Evolutionary conservation across 2,329 filamentous ascomycete species (phyloP).

Genomic region (Xylariaceae sp.): DNA sequence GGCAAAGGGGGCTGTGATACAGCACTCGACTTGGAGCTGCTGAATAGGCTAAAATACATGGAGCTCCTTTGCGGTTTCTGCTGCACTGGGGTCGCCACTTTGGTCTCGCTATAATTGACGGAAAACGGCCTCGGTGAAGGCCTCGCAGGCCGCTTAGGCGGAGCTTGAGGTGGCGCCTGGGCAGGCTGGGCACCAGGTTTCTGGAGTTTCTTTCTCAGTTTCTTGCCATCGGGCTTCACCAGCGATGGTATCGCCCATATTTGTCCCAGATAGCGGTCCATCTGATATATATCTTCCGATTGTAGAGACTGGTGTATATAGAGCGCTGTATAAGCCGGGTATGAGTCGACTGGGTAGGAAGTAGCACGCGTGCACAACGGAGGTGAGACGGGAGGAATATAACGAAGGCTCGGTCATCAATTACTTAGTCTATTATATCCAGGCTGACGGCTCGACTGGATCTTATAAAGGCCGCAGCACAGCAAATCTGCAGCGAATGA

Average conservation of each 20-base stretch:
- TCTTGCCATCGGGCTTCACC: conserved; percentile 30
- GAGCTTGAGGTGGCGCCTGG: too few species aligned
- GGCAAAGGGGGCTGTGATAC: conserved; percentile 14
- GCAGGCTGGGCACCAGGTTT: conserved; percentile 26
- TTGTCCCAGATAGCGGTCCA: conserved; percentile 29
- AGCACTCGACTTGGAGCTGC: conserved; percentile 15
- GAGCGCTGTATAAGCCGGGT: background rate
- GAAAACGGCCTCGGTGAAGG: conserved; percentile 25
- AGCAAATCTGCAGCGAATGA: conserved; percentile 7
- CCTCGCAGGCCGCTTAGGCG: background rate
- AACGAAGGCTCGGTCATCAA: background rate
- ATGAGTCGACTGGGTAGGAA: background rate
- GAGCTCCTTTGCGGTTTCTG: conserved; percentile 8
- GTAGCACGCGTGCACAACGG: background rate
- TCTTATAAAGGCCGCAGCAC: background rate
- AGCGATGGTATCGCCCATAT: conserved; percentile 22
- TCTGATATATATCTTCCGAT: conserved; percentile 11
- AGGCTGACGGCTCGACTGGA: conserved; percentile 8
- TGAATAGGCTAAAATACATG: conserved; percentile 12
- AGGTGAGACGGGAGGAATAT: background rate
- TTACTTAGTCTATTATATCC: conserved; percentile 11
- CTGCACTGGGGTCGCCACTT: conserved; percentile 13
- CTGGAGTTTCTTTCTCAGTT: conserved; percentile 32
- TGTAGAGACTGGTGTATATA: background rate
- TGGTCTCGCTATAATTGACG: conserved; percentile 24